Base-by-base conservation (phyloP, 108 stramenopile species). In the Cylindrotheca fusiformis region DNA sequence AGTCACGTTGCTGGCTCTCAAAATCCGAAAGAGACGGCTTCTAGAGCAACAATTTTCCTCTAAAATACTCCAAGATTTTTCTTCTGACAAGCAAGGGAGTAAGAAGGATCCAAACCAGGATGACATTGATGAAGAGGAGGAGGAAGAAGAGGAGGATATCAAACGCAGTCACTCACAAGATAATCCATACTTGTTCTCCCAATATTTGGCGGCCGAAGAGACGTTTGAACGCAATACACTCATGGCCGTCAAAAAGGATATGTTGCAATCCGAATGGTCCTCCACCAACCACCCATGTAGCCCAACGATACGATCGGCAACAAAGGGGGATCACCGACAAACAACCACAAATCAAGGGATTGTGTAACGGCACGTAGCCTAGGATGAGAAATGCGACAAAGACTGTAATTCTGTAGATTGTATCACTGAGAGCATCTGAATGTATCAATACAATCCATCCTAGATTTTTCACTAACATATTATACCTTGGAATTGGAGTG, bases 151-250 rank as follows among this genome's bases (percentile, higher is more conserved):
- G 10, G 14, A 41, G 36, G 14, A 14, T 14, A 41, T 41, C 10
- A 14, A 6, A 6, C 6, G 10, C 14, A 41, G 10, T 14, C 10
- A 41, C 6, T 10, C 36, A 10, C 36, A 41, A 41, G 14, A 41
- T 41, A 6, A 41, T 41, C 36, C 6, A 41, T 41, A 41, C 14
- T 41, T 41, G 36, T 6, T 14, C 36, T 41, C 36, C 36, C 36
- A 41, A 41, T 41, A 41, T 14, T 41, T 41, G 36, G 36, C 36
- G 14, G 6, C 36, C 10, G 36, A 41, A 41, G 71, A 72, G 52
- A 72, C 63, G 32, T 72, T 72, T 59, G 71, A 72, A 47, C 71
- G 71, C 17, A 61, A 72, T 59, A 57, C 61, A 24, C 48, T 57
- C 20, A 56, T 72, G 28, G 56, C 71, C 2, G 25, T 72, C 21